Evolutionary conservation across 139 green algal species (phyloP).

Genomic region (Chlamydomonas sp.): DNA sequence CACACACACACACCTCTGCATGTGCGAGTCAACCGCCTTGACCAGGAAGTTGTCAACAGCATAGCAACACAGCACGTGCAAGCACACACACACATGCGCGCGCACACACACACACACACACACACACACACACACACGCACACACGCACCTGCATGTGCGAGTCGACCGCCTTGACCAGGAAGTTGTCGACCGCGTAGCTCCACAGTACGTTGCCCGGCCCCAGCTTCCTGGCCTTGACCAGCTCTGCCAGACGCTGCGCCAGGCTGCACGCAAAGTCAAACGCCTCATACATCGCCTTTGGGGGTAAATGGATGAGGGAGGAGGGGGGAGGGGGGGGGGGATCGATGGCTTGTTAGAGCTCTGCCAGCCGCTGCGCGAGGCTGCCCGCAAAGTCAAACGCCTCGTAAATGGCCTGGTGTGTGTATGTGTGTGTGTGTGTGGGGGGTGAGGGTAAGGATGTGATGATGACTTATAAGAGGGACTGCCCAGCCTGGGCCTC

Average conservation of each 20-base stretch:
- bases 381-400: constrained; percentile 24
- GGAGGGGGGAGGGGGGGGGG: no score
- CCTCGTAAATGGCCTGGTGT: neutral
- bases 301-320: neutral
- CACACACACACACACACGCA: neutral
- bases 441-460: no score
- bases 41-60: no score
- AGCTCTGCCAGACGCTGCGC: constrained; percentile 26
- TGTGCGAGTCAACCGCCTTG: no score
- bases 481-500: constrained; percentile 17
- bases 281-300: constrained; percentile 4
- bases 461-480: no score
- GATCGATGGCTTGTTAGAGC: no score
- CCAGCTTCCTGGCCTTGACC: constrained; percentile 26
- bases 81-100: no score
- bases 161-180: constrained; percentile 48
- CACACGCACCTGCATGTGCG: constrained; percentile 45
- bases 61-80: neutral
- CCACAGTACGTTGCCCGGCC: constrained; percentile 39
- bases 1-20: no score
- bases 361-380: constrained; percentile 24
- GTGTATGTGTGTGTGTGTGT: neutral
- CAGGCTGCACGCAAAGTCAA: constrained; percentile 27
- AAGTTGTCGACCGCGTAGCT: constrained; percentile 48
- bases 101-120: constrained; percentile 9